Evolutionary conservation across 805 yeast genomes (phyloP).

Genomic region (Ogataea thermomethanolica): DNA sequence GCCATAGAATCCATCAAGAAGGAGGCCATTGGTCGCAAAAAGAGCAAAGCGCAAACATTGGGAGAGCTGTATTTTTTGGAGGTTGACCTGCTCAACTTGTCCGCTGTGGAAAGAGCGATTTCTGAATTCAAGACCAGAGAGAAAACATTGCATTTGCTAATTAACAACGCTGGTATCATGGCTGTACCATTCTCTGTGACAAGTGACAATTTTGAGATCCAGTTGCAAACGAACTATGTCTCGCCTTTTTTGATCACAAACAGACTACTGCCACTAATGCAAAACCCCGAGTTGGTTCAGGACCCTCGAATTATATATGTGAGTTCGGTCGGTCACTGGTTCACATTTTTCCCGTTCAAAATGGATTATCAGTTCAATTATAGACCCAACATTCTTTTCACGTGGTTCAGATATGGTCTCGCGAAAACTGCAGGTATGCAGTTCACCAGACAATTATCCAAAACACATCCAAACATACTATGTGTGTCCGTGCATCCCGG

Average conservation of each 20-base stretch:
- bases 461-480: slow-evolving; percentile 61
- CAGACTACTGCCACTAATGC: slow-evolving; percentile 51
- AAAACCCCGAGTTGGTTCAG: slow-evolving; percentile 27
- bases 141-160: slow-evolving; percentile 51
- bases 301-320: slow-evolving; percentile 58
- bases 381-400: slow-evolving; percentile 63
- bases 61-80: slow-evolving; percentile 55
- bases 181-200: slow-evolving; percentile 68
- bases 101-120: slow-evolving; percentile 48
- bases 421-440: slow-evolving; percentile 81
- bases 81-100: slow-evolving; percentile 50
- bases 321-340: slow-evolving; percentile 62
- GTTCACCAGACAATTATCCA: slow-evolving; percentile 58
- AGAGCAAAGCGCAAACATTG: slow-evolving; percentile 28
- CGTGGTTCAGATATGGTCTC: slow-evolving; percentile 74
- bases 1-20: slow-evolving; percentile 53
- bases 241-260: slow-evolving; percentile 72
- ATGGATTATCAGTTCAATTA: slow-evolving; percentile 49
- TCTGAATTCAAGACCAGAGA: slow-evolving; percentile 45
- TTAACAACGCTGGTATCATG: slow-evolving; percentile 80
- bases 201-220: slow-evolving; percentile 65
- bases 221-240: slow-evolving; percentile 73
- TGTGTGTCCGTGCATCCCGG: slow-evolving; percentile 80
- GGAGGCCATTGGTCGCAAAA: slow-evolving; percentile 45
- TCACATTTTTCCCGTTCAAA: slow-evolving; percentile 46